Evolutionary conservation across 2,329 filamentous ascomycete genomes (phyloP).

Genomic region (Colletotrichum sp.): DNA sequence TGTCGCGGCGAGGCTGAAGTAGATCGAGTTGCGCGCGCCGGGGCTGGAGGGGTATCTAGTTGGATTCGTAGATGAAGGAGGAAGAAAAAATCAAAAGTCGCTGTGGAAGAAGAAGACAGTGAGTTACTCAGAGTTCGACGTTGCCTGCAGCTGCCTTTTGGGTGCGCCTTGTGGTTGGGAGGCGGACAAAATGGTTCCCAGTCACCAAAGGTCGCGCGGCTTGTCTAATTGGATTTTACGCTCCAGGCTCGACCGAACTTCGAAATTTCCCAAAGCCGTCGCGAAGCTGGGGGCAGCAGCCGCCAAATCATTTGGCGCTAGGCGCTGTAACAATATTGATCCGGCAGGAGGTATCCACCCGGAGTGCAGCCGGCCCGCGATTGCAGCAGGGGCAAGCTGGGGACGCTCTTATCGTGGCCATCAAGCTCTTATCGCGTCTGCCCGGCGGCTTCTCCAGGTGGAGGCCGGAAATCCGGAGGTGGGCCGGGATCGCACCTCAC

Average conservation of each 20-base stretch:
- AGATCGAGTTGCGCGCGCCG: not conserved
- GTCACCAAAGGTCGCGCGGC: slow-evolving; percentile 13
- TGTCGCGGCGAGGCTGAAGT: slow-evolving; percentile 12
- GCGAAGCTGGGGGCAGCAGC: slow-evolving; percentile 42
- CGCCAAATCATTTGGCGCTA: slow-evolving; percentile 49
- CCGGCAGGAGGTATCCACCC: slow-evolving; percentile 26
- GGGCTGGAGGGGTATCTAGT: slow-evolving; percentile 14
- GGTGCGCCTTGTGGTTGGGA: not conserved
- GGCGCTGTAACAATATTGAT: slow-evolving; percentile 38
- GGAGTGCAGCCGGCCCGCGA: slow-evolving; percentile 4
- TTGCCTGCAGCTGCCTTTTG: not conserved
- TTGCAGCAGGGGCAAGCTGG: not conserved
- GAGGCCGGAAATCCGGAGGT: slow-evolving; percentile 8
- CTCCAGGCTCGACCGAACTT: slow-evolving; percentile 27
- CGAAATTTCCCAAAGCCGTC: slow-evolving; percentile 42
- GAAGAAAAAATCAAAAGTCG: not conserved
- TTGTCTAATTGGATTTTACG: slow-evolving; percentile 6
- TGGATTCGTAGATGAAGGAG: not conserved
- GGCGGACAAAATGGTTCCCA: not conserved
- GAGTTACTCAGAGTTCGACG: not conserved
- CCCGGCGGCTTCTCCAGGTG: not conserved
- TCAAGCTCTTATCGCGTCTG: not conserved
- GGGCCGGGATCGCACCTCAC: slow-evolving; percentile 13
- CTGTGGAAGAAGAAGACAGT: not conserved
- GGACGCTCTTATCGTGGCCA: slow-evolving; percentile 3